Percentiles rank a stretch among this genome's conserved stretches.
phyloP scores from a whole-genome alignment of 2,329 filamentous ascomycete species.

The Neobulgaria alba region DNA sequence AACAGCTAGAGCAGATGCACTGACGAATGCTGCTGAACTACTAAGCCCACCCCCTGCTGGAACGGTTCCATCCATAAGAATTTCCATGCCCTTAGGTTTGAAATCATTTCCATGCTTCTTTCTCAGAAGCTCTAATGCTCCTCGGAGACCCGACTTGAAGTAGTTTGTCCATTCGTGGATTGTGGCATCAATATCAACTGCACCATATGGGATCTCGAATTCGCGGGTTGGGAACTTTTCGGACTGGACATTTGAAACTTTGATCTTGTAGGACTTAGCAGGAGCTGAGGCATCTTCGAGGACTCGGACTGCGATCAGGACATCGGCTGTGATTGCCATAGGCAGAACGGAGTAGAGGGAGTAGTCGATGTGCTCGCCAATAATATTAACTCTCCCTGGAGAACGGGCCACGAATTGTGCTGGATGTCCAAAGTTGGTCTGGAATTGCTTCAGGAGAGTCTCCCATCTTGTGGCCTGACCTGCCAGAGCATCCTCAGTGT shows the following conservation, averaged over 20 bases:
- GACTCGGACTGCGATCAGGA: conserved; percentile 69
- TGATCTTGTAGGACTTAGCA: conserved; percentile 54
- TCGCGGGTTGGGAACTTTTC: conserved; percentile 67
- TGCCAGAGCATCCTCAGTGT: conserved; percentile 62
- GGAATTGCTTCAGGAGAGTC: conserved; percentile 62
- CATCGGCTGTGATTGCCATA: conserved; percentile 89
- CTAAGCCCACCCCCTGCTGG: conserved; percentile 87
- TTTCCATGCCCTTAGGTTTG: conserved; percentile 68
- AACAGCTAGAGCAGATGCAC: conserved; percentile 78
- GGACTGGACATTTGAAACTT: conserved; percentile 70
- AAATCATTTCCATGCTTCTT: conserved; percentile 54
- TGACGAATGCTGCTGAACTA: conserved; percentile 90
- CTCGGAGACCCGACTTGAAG: conserved; percentile 85
- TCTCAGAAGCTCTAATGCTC: conserved; percentile 69
- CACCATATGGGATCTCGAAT: conserved; percentile 58
- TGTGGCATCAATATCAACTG: conserved; percentile 74
- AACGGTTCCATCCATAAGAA: conserved; percentile 85
- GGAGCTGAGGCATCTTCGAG: conserved; percentile 38
- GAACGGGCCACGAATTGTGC: conserved; percentile 82
- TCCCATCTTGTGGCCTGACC: conserved; percentile 69
- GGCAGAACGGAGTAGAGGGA: conserved; percentile 92
- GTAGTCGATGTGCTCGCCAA: conserved; percentile 99
- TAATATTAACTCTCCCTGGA: conserved; percentile 93
- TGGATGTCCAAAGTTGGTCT: conserved; percentile 56
- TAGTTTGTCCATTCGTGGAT: conserved; percentile 96